These are phyloP conservation scores for Cryptococcus jaspeensis DNA, from an alignment of 1,284 basidiomycete species.

Conservation along the genomic window DNA sequence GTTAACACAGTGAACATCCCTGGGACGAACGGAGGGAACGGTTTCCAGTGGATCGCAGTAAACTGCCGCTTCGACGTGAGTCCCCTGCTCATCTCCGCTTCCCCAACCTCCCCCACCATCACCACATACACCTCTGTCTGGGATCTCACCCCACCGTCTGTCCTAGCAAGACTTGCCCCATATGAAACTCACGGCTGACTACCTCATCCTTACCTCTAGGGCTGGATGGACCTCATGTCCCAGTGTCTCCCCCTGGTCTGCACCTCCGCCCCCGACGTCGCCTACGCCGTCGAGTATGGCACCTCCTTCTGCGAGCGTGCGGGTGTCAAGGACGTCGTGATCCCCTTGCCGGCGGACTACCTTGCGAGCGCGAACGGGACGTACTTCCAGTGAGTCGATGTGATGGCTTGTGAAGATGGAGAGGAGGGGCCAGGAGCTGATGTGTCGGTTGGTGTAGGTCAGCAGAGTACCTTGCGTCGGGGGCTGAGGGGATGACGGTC, in stretches of 20 bases:
- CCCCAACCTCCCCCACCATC: neutral
- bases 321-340: constrained; percentile 26
- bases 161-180: neutral
- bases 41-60: constrained; percentile 13
- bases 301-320: constrained; percentile 29
- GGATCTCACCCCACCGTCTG: no score
- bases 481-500: neutral
- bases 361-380: constrained; percentile 18
- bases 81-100: constrained; percentile 1
- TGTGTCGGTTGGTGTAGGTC: neutral
- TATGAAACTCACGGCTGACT: neutral
- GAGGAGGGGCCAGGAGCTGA: neutral
- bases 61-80: constrained; percentile 35
- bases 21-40: constrained; percentile 11
- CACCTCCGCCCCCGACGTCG: constrained; percentile 38
- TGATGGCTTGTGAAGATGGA: neutral
- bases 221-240: constrained; percentile 22
- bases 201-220: constrained; percentile 4
- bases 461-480: constrained; percentile 8
- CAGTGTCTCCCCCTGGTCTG: constrained; percentile 32
- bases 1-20: constrained; percentile 16
- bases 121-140: neutral
- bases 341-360: constrained; percentile 26
- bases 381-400: constrained; percentile 37
- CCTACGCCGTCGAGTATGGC: constrained; percentile 43